Percentiles rank a stretch among this genome's conserved stretches.
Evolutionary conservation across 208 protist genomes (phyloP).

Genomic region (Leishmania mexicana): DNA sequence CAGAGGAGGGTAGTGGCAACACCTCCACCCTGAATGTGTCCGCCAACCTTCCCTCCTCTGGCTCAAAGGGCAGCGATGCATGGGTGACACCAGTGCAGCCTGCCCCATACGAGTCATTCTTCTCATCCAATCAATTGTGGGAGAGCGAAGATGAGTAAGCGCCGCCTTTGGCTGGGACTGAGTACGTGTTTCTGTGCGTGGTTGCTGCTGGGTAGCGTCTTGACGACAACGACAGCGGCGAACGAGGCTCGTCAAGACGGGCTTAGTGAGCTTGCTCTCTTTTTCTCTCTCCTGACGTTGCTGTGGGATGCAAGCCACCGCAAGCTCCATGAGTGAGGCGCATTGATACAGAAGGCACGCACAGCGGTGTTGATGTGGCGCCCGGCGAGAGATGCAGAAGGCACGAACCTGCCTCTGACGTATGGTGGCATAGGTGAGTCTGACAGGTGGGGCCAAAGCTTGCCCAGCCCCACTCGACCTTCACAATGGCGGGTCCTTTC

Average conservation of each 20-base stretch:
- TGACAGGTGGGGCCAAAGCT: not conserved
- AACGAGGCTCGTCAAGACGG: not conserved
- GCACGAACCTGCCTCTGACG: not conserved
- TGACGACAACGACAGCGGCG: not conserved
- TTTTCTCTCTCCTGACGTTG: not conserved
- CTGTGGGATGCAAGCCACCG: not conserved
- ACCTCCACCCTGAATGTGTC: not conserved
- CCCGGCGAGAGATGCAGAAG: not conserved
- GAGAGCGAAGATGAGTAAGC: conserved; percentile 1
- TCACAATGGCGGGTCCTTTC: not conserved
- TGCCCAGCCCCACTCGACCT: not conserved
- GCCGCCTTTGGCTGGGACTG: not conserved
- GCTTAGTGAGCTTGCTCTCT: not conserved
- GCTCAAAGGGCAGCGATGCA: not conserved
- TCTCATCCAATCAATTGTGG: conserved; percentile 11
- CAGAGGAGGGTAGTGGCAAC: not conserved
- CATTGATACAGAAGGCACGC: not conserved
- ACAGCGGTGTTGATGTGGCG: not conserved
- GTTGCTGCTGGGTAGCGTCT: not conserved
- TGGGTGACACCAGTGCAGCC: not conserved
- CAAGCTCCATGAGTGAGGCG: not conserved
- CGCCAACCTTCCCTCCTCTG: not conserved
- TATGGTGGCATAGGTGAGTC: too few relatives aligned
- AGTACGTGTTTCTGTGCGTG: too few relatives aligned
- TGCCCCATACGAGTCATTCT: conserved; percentile 10